Percentiles rank a stretch among this genome's conserved stretches.
phyloP scores from a whole-genome alignment of 2,329 filamentous ascomycete species.

The Emericellopsis cladophorae region DNA sequence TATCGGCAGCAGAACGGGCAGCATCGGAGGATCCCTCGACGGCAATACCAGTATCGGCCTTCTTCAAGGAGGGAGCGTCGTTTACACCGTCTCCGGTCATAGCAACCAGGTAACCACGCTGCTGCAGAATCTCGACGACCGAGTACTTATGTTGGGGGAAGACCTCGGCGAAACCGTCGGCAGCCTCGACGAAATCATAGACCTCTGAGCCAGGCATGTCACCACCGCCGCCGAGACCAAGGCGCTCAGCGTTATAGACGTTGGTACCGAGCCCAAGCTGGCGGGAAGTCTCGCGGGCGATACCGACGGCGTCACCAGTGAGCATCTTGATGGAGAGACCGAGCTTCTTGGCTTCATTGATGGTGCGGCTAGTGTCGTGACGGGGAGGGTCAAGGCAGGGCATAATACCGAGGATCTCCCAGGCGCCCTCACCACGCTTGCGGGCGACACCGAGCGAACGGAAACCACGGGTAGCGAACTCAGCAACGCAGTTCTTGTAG shows the following conservation, averaged over 20 bases:
- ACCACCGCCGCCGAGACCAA: conserved; percentile 79
- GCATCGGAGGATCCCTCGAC: conserved; percentile 88
- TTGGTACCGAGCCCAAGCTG: conserved; percentile 88
- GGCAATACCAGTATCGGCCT: conserved; percentile 92
- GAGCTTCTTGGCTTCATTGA: conserved; percentile 78
- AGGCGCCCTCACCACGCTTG: conserved; percentile 68
- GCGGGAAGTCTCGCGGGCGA: conserved; percentile 81
- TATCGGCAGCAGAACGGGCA: conserved; percentile 82
- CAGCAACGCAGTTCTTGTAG: conserved; percentile 87
- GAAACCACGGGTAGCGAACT: conserved; percentile 88
- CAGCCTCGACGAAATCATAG: conserved; percentile 90
- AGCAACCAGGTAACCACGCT: conserved; percentile 85
- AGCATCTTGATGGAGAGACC: conserved; percentile 93
- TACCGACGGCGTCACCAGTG: conserved; percentile 88
- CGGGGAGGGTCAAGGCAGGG: conserved; percentile 86
- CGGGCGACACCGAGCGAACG: conserved; percentile 87
- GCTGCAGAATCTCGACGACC: conserved; percentile 84
- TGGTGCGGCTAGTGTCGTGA: conserved; percentile 80
- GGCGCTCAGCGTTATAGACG: conserved; percentile 85
- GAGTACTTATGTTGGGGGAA: conserved; percentile 95
- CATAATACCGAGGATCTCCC: conserved; percentile 93
- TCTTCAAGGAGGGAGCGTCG: conserved; percentile 84
- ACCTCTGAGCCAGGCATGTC: conserved; percentile 91
- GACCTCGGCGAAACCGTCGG: conserved; percentile 88
- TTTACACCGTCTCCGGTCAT: conserved; percentile 97